These are phyloP conservation scores for Solanum raphanifolium DNA, from an alignment of 257 asterid species.

Conservation along the genomic window DNA sequence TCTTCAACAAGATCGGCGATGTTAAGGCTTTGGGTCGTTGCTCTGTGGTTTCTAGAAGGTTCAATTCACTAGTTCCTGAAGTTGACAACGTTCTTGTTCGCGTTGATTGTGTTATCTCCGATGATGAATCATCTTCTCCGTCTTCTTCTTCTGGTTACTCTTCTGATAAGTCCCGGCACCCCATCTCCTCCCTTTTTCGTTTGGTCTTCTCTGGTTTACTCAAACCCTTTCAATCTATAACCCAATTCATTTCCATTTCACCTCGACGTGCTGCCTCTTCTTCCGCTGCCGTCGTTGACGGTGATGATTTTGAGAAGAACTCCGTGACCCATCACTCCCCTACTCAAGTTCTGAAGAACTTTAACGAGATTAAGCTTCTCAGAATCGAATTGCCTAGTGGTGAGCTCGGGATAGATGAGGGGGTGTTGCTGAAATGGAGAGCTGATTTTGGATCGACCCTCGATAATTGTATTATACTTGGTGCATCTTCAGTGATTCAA, in stretches of 20 bases:
- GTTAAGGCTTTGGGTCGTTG: conserved; percentile 84
- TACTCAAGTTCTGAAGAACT: conserved; percentile 59
- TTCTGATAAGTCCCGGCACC: conserved; percentile 43
- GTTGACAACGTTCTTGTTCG: conserved; percentile 85
- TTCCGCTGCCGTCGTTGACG: conserved; percentile 6
- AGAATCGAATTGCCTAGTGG: conserved; percentile 70
- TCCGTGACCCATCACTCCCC: conserved; percentile 80
- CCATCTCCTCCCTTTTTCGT: conserved; percentile 54
- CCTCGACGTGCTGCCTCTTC: neutral
- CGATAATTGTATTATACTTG: conserved; percentile 68
- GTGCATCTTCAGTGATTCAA: conserved; percentile 59
- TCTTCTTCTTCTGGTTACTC: neutral
- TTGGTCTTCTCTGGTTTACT: conserved; percentile 43
- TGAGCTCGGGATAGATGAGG: conserved; percentile 71
- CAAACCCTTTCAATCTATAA: conserved; percentile 64
- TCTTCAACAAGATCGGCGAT: conserved; percentile 83
- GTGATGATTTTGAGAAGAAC: conserved; percentile 20
- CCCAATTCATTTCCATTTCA: conserved; percentile 36
- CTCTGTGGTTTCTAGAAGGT: conserved; percentile 67
- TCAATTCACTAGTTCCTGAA: conserved; percentile 65
- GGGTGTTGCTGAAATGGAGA: conserved; percentile 68
- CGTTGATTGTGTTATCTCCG: conserved; percentile 93
- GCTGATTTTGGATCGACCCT: conserved; percentile 79
- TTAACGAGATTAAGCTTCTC: conserved; percentile 56
- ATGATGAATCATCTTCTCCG: conserved; percentile 20